Evolutionary conservation across 495 filamentous ascomycete genomes (phyloP).

Genomic region (Trichocladium antarcticum): DNA sequence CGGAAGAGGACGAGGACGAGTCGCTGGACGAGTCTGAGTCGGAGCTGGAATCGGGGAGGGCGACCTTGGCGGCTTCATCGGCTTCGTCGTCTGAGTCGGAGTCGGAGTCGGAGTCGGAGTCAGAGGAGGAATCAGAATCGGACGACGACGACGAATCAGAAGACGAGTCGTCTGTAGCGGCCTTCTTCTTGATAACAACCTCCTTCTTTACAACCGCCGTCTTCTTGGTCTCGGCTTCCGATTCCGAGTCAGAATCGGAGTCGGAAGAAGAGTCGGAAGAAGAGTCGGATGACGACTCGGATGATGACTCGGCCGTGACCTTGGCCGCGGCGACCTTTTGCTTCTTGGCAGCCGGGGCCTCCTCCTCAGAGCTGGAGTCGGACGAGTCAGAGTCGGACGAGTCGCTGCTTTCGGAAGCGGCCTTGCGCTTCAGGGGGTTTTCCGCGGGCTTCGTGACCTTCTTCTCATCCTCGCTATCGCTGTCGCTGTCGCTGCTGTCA

Average conservation of each 20-base stretch:
- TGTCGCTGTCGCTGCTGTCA: constrained; percentile 49
- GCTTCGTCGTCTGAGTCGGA: constrained; percentile 35
- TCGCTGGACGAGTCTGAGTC: constrained; percentile 26
- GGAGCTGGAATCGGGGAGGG: constrained; percentile 35
- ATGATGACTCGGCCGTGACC: constrained; percentile 29
- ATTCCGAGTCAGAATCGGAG: constrained; percentile 25
- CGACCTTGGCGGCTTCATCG: constrained; percentile 43
- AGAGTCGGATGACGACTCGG: constrained; percentile 26
- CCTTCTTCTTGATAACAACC: constrained; percentile 9
- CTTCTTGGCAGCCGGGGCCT: constrained; percentile 23
- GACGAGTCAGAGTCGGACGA: constrained; percentile 19
- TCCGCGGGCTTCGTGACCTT: constrained; percentile 30
- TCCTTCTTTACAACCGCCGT: constrained; percentile 24
- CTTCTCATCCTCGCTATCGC: constrained; percentile 49
- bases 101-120: constrained; percentile 21
- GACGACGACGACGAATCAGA: constrained; percentile 24
- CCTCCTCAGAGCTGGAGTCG: constrained; percentile 20
- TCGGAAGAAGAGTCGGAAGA: constrained; percentile 36
- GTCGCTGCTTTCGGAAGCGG: constrained; percentile 34
- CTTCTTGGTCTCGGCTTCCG: constrained; percentile 8
- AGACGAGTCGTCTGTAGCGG: constrained; percentile 15
- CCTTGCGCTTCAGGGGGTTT: constrained; percentile 55
- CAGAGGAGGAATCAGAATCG: constrained; percentile 5
- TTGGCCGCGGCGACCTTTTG: constrained; percentile 21
- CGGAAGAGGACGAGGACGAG: constrained; percentile 22